Evolutionary conservation across 1,284 basidiomycete genomes (phyloP), one percentile per base, ranked within the genome.

Genomic region (Cryptococcus sp.): DNA sequence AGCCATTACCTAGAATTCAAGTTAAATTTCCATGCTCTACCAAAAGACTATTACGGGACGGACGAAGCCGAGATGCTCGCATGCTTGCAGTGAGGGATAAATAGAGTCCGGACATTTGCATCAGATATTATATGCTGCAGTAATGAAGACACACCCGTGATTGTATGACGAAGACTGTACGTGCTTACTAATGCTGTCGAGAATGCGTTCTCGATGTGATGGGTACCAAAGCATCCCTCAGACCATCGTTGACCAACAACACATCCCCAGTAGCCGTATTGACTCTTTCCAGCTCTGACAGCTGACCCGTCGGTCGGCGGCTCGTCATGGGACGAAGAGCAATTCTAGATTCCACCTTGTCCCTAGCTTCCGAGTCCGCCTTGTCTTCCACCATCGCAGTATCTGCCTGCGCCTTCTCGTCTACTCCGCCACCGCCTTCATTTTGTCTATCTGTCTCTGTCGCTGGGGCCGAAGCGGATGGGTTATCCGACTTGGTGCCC

Each of bases 221-320:
- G 10, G 41, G 41, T 16, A 44, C n/a, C 41, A 44, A 44, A 3
- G 41, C 41, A n/a, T 44, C 41, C 41, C 41, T 5, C 5, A 44
- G 10, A 22, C 41, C 41, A 44, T 44, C 41, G 13, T 44, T 44
- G 5, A 44, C 41, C n/a, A 44, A 11, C 41, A 44, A 44, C 41
- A 44, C 41, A 44, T 44, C 41, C 22, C 41, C 41, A 44, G 41
- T 44, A n/a, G n/a, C 41, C 41, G 41, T 44, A 44, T n/a, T 44
- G 8, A 44, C 41, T 22, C 41, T 44, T 22, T 44, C 41, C 41
- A 44, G 41, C 41, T 44, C 41, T 22, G n/a, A 22, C 13, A 44
- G n/a, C 41, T 44, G 41, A 19, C 41, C 41, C 22, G 41, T 44
- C 22, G 41, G 41, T 22, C 22, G 41, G 5, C 41, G n/a, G 6